Base-by-base conservation (phyloP, 345 rosid genomes). In the Gossypium rotundifolium region DNA sequence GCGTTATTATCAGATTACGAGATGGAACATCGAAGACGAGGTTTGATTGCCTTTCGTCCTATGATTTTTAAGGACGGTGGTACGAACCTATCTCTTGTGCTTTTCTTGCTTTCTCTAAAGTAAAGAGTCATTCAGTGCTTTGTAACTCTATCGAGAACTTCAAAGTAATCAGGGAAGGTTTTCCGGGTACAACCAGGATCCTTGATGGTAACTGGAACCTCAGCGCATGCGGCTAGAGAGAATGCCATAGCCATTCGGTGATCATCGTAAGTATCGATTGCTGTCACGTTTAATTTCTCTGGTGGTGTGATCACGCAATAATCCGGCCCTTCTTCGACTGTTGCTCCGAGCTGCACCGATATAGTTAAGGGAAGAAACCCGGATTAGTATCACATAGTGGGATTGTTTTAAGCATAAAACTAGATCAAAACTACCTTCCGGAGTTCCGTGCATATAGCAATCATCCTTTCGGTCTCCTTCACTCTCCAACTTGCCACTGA, bases 401-500 rank as follows among this genome's bases (percentile, higher is more conserved):
- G 22, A 42, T 18, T 20, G 20, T 42, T 17, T 5, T 3, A 29
- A 29, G 61, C 38, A 62, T 49, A 8, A 74, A n/a, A 58, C 40
- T 16, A 52, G 54, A 12, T 20, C 27, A 45, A 61, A 61, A 7
- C 78, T 69, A 90, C 99, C 94, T 93, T 95, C 78, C 92, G 73
- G 45, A 95, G 94, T 71, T 95, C 99, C 6, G 98, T 95, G 89
- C 97, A 95, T 70, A 95, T 82, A 10, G 98, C 98, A 75, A 95
- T 85, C 99, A 95, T 95, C 42, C 98, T 80, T 80, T 96, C 98
- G 0, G 97, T 95, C 82, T 95, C 99, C 81, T 95, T 95, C 81
- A 95, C 99, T 79, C 99, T 89, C 99, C 99, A 93, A 81, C 99
- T 95, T 64, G 99, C 98, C 85, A 95, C 98, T 95, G 84, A 33